Percentiles rank a stretch among this genome's conserved stretches.
phyloP scores from a whole-genome alignment of 2,329 filamentous ascomycete genomes.

The Kalaharituber pfeilii region DNA sequence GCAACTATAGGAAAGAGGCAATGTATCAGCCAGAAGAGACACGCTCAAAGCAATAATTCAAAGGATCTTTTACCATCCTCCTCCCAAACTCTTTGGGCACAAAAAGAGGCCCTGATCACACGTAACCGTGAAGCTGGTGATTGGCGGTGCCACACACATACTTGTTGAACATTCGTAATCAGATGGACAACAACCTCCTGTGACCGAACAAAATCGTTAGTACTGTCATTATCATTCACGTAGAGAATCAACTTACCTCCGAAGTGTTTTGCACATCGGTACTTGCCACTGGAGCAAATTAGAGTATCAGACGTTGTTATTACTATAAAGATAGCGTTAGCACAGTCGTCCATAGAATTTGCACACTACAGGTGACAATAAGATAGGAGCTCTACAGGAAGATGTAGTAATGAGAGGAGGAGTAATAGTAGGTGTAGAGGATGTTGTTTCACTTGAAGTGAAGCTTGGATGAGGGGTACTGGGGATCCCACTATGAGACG shows the following conservation, averaged over 20 bases:
- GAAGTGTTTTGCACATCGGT: not conserved
- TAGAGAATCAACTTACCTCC: not conserved
- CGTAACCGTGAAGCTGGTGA: not conserved
- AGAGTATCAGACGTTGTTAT: not conserved
- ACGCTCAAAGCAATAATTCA: not conserved
- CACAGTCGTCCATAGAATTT: not conserved
- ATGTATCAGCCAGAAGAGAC: too few relatives aligned
- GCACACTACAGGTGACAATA: not conserved
- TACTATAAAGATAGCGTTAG: not conserved
- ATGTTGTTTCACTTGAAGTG: not conserved
- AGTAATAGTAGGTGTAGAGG: not conserved
- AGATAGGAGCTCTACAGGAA: not conserved
- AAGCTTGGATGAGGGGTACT: not conserved
- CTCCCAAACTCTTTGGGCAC: not conserved
- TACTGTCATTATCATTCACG: not conserved
- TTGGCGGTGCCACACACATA: not conserved
- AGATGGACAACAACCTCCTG: not conserved
- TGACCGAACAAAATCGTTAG: not conserved
- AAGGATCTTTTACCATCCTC: not conserved
- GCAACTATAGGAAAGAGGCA: not conserved
- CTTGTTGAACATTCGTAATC: not conserved
- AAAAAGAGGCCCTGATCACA: not conserved
- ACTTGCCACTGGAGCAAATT: not conserved
- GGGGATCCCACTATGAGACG: not conserved
- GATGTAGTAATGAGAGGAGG: not conserved